Conservation (phyloP, 176 grass and related monocot genomes). For the Lolium perenne region DNA sequence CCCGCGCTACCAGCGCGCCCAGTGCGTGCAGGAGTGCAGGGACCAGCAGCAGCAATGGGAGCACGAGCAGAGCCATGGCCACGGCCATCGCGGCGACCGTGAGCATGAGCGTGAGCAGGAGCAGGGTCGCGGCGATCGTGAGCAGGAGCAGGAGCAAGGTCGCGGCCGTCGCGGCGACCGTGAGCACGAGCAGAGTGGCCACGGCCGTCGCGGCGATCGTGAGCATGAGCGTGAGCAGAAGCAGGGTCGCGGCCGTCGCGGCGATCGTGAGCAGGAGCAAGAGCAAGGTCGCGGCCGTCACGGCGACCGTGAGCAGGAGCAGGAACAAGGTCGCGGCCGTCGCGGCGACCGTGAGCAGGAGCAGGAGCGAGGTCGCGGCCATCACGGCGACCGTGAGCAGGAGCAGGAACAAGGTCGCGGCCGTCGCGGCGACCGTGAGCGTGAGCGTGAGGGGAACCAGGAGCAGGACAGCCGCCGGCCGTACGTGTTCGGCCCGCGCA, state of each 20-base stretch:
- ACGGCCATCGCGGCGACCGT: too few species aligned
- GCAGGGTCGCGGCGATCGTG: too few species aligned
- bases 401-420: constrained; percentile 8
- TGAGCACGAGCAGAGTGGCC: too few species aligned
- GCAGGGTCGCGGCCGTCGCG: neutral
- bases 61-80: too few species aligned
- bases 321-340: neutral
- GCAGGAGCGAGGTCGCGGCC: neutral
- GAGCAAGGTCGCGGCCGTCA: neutral
- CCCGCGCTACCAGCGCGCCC: too few species aligned
- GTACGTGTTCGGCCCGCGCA: constrained; percentile 63
- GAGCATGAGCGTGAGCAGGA: too few species aligned
- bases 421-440: neutral
- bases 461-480: constrained; percentile 7
- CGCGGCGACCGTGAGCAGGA: neutral
- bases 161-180: too few species aligned
- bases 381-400: neutral
- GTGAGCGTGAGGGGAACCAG: neutral
- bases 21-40: too few species aligned
- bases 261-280: neutral
- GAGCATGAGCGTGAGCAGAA: constrained; percentile 23
- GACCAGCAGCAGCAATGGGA: too few species aligned
- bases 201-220: too few species aligned
- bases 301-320: neutral
- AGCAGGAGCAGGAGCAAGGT: too few species aligned